These are phyloP conservation scores for Heracleum sosnowskyi DNA, from an alignment of 129 eudicot genomes.

Conservation along the genomic window DNA sequence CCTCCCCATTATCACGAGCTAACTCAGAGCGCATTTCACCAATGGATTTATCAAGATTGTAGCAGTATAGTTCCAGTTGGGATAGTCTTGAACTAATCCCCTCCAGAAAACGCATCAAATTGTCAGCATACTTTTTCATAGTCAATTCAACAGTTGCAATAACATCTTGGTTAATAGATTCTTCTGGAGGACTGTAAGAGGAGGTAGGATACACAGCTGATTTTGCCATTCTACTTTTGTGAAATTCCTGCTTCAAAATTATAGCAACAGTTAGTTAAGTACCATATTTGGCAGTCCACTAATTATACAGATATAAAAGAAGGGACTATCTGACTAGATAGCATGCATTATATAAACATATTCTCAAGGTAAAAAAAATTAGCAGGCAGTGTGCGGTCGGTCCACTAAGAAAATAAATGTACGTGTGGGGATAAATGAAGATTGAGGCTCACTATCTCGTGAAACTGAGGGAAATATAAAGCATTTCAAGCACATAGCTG, in stretches of 20 bases:
- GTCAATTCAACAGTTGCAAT: conserved; percentile 66
- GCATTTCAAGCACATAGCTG: background rate
- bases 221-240: conserved; percentile 80
- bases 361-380: background rate
- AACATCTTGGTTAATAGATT: conserved; percentile 61
- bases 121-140: conserved; percentile 79
- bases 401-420: background rate
- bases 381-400: background rate
- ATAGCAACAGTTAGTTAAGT: background rate
- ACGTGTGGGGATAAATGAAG: background rate
- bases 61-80: conserved; percentile 84
- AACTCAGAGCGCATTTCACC: conserved; percentile 91
- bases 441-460: background rate
- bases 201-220: conserved; percentile 59
- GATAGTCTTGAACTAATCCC: conserved; percentile 91
- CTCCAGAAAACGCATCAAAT: conserved; percentile 87
- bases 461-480: background rate
- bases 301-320: background rate
- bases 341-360: background rate
- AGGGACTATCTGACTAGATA: background rate
- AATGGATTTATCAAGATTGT: conserved; percentile 84
- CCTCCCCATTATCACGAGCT: conserved; percentile 63
- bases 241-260: conserved; percentile 55
- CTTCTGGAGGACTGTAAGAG: conserved; percentile 82
- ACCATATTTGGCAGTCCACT: background rate